phyloP scores from a whole-genome alignment of 1,284 basidiomycete species.

The Xerocomus nothofagi region DNA sequence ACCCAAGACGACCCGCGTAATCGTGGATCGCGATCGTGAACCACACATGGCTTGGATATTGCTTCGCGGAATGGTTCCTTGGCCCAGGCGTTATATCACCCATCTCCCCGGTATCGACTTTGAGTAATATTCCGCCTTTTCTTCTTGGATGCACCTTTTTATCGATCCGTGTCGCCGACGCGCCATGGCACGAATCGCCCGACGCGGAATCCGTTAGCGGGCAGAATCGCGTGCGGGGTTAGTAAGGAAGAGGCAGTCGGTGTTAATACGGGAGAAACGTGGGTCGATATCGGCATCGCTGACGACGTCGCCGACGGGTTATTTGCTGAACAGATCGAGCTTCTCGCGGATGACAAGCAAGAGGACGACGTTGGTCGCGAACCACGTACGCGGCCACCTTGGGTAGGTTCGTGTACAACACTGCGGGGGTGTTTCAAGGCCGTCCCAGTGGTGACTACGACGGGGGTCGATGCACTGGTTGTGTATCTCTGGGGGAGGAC shows the following conservation, averaged over 20 bases:
- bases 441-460: slow-evolving; percentile 5
- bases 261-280: background rate
- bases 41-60: slow-evolving; percentile 88
- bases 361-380: background rate
- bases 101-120: too few relatives aligned
- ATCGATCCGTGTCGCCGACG: too few relatives aligned
- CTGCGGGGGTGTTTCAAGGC: slow-evolving; percentile 8
- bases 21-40: slow-evolving; percentile 89
- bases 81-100: too few relatives aligned
- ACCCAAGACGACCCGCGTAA: slow-evolving; percentile 56
- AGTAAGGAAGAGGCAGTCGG: slow-evolving; percentile 10
- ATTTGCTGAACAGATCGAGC: slow-evolving; percentile 26
- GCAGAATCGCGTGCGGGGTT: slow-evolving; percentile 8
- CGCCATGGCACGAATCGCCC: too few relatives aligned
- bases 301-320: slow-evolving; percentile 9
- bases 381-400: background rate
- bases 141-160: too few relatives aligned
- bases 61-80: slow-evolving; percentile 81
- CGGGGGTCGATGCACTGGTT: slow-evolving; percentile 27
- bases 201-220: too few relatives aligned
- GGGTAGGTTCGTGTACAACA: background rate
- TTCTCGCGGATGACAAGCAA: slow-evolving; percentile 18
- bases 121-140: too few relatives aligned
- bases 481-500: slow-evolving; percentile 2
- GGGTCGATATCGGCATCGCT: slow-evolving; percentile 2